Conservation (phyloP, 1,284 basidiomycete species). For the Prillingera fragicola region DNA sequence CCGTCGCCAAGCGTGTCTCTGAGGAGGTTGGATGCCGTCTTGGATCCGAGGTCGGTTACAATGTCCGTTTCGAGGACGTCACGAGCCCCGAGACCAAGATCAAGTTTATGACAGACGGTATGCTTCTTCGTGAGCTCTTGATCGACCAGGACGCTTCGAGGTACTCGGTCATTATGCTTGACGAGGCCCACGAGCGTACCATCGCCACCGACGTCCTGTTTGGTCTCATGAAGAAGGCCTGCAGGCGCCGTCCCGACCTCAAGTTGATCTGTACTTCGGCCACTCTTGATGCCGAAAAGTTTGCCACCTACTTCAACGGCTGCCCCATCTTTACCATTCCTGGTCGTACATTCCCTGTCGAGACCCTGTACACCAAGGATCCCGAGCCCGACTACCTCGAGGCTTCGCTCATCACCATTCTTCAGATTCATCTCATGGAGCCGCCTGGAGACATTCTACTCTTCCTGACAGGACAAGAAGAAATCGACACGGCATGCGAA, state of each 20-base stretch:
- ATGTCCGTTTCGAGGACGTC: slow-evolving; percentile 98
- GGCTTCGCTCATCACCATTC: slow-evolving; percentile 94
- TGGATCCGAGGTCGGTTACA: slow-evolving; percentile 96
- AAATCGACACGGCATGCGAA: slow-evolving; percentile 96
- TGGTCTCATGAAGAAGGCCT: slow-evolving; percentile 91
- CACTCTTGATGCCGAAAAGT: slow-evolving; percentile 98
- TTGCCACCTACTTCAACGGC: slow-evolving; percentile 96
- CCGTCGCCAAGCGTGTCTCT: slow-evolving; percentile 96
- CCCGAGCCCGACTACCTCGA: slow-evolving; percentile 98
- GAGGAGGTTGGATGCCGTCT: slow-evolving; percentile 96
- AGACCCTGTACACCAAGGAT: slow-evolving; percentile 95
- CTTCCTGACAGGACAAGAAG: slow-evolving; percentile 97
- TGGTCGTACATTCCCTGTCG: slow-evolving; percentile 96
- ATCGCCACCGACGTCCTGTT: slow-evolving; percentile 98
- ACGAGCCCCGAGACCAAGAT: slow-evolving; percentile 96
- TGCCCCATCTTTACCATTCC: slow-evolving; percentile 99
- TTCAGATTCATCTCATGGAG: slow-evolving; percentile 98
- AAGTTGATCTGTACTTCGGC: slow-evolving; percentile 98
- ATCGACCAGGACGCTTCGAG: slow-evolving; percentile 88
- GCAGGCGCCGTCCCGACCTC: slow-evolving; percentile 87
- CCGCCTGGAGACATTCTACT: slow-evolving; percentile 93
- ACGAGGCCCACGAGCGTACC: slow-evolving; percentile 97
- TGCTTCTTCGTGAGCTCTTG: slow-evolving; percentile 94
- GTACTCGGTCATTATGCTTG: slow-evolving; percentile 96
- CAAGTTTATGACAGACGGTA: slow-evolving; percentile 99